phyloP scores from a whole-genome alignment of 1,284 basidiomycete species.

The Pterula multifida region DNA sequence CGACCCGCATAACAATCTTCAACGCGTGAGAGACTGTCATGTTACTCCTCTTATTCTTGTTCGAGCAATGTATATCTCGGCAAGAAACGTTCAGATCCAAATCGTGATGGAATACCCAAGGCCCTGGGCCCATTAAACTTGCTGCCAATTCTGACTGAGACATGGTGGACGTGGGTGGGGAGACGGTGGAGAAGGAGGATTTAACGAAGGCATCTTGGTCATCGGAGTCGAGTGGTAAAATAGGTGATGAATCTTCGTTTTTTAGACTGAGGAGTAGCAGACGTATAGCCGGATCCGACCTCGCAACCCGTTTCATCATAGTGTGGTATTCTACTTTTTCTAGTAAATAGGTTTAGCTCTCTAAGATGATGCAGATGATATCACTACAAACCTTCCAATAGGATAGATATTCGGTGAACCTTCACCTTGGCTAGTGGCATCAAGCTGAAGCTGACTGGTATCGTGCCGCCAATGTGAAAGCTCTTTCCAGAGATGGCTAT shows the following conservation, averaged over 20 bases:
- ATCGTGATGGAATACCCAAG: constrained; percentile 54
- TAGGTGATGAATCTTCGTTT: constrained; percentile 33
- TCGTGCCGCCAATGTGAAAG: constrained; percentile 73
- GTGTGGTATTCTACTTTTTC: constrained; percentile 77
- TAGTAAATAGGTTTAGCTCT: constrained; percentile 17
- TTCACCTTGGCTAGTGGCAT: constrained; percentile 82
- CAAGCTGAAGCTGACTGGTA: constrained; percentile 76
- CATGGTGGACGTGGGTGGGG: constrained; percentile 29
- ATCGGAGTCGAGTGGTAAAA: constrained; percentile 60
- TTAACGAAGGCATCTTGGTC: constrained; percentile 38
- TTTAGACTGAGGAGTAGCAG: constrained; percentile 63
- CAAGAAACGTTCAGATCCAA: constrained; percentile 48
- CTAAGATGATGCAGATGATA: neutral
- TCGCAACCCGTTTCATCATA: constrained; percentile 56
- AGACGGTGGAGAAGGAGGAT: constrained; percentile 39
- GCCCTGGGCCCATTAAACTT: constrained; percentile 61
- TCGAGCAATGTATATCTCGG: constrained; percentile 61
- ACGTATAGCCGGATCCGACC: constrained; percentile 62
- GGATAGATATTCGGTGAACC: constrained; percentile 65
- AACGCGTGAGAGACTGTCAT: constrained; percentile 72
- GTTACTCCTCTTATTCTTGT: constrained; percentile 74
- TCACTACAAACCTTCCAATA: constrained; percentile 64
- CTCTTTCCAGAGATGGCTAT: constrained; percentile 74
- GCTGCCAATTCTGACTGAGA: constrained; percentile 38
- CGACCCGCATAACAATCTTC: constrained; percentile 78